These are phyloP conservation scores for Ustulina deusta DNA, from an alignment of 2,329 filamentous ascomycete species.

Conservation along the genomic window DNA sequence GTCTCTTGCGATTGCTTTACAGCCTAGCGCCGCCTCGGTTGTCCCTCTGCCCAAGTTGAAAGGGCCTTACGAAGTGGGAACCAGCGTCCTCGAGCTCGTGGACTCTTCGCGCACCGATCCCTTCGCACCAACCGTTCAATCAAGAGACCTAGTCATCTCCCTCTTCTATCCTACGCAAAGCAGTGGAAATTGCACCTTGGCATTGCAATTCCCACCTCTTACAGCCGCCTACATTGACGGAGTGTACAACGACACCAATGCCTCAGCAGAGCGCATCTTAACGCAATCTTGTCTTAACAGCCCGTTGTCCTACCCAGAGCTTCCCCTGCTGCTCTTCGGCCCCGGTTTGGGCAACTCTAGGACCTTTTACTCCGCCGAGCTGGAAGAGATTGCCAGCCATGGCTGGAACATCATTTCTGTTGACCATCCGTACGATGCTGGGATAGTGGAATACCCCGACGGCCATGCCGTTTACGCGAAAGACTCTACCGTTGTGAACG, in stretches of 20 bases:
- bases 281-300: slow-evolving; percentile 1
- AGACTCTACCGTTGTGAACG: neutral
- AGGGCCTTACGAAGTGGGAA: slow-evolving; percentile 12
- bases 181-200: neutral
- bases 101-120: slow-evolving; percentile 22
- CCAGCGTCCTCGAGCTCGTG: slow-evolving; percentile 8
- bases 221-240: slow-evolving; percentile 20
- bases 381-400: slow-evolving; percentile 9
- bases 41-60: slow-evolving; percentile 11
- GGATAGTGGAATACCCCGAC: slow-evolving; percentile 5
- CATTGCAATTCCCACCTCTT: slow-evolving; percentile 18
- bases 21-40: slow-evolving; percentile 11
- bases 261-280: slow-evolving; percentile 11
- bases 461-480: slow-evolving; percentile 12
- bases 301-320: slow-evolving; percentile 10
- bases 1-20: neutral
- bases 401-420: slow-evolving; percentile 15
- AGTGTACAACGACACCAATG: slow-evolving; percentile 16
- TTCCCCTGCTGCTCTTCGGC: slow-evolving; percentile 14
- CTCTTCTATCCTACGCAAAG: slow-evolving; percentile 17
- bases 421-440: slow-evolving; percentile 17
- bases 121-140: slow-evolving; percentile 13
- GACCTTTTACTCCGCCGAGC: slow-evolving; percentile 15
- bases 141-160: slow-evolving; percentile 9
- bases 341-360: slow-evolving; percentile 4